phyloP scores from a whole-genome alignment of 768 basidiomycete species.

The Sporobolomyces pararoseus region DNA sequence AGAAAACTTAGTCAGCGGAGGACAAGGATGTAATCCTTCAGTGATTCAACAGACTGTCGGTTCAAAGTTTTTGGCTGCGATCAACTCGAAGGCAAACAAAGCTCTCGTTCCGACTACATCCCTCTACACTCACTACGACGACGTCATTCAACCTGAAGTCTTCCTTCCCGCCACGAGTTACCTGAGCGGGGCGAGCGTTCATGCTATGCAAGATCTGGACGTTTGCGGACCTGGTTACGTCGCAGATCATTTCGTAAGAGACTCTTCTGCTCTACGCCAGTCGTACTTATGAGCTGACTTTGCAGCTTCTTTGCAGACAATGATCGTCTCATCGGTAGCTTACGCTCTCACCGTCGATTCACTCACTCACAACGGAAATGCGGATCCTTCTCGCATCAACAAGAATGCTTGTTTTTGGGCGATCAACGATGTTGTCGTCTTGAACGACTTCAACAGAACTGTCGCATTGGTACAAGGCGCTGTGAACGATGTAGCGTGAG shows the following conservation, averaged over 20 bases:
- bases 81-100: constrained; percentile 34
- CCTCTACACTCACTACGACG: constrained; percentile 34
- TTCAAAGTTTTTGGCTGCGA: constrained; percentile 44
- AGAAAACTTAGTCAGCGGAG: constrained; percentile 16
- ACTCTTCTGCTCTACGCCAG: too few relatives aligned
- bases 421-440: not conserved
- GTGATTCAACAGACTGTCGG: constrained; percentile 45
- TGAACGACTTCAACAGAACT: constrained; percentile 5
- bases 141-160: constrained; percentile 46
- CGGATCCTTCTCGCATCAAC: constrained; percentile 32
- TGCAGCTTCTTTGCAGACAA: too few relatives aligned
- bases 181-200: constrained; percentile 35
- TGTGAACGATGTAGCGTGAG: constrained; percentile 2
- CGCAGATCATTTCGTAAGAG: constrained; percentile 34
- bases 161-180: constrained; percentile 31
- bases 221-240: constrained; percentile 37
- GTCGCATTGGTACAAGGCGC: not conserved
- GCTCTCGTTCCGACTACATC: constrained; percentile 45
- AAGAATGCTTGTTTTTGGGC: constrained; percentile 18
- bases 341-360: constrained; percentile 45
- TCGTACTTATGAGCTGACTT: too few relatives aligned
- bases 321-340: constrained; percentile 44
- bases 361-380: constrained; percentile 37
- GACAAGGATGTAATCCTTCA: constrained; percentile 41
- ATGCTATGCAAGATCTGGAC: constrained; percentile 33